A percentile compares a stretch with the other conserved stretches of the same genome.
phyloP scores from a whole-genome alignment of 2,329 filamentous ascomycete genomes.

The Sclerotiophoma versabilis region DNA sequence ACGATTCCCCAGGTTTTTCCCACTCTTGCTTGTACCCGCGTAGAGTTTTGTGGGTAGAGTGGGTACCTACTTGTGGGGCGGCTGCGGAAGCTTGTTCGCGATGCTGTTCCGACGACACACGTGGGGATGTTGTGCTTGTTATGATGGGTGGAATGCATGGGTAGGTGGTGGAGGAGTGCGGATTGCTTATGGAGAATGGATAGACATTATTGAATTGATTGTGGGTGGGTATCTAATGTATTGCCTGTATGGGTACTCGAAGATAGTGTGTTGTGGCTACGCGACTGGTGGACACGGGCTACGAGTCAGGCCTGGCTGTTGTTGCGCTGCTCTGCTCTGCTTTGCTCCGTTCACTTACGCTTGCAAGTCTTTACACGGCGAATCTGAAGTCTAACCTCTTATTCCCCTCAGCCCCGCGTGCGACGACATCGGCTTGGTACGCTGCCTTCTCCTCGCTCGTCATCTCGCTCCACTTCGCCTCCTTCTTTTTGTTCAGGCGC shows the following conservation, averaged over 20 bases:
- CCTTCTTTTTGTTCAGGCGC: slow-evolving; percentile 45
- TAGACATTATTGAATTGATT: not conserved
- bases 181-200: not conserved
- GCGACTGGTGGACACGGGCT: not conserved
- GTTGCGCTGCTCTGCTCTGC: too few species aligned
- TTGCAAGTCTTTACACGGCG: slow-evolving; percentile 22
- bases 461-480: slow-evolving; percentile 58
- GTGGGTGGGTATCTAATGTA: not conserved
- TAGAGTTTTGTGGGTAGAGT: not conserved
- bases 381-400: slow-evolving; percentile 52
- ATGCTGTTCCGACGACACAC: slow-evolving; percentile 3
- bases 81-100: not conserved
- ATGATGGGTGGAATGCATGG: not conserved
- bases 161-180: not conserved
- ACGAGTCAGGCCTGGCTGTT: too few species aligned
- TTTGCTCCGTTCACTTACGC: too few species aligned
- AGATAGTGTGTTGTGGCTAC: not conserved
- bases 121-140: not conserved
- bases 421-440: slow-evolving; percentile 54
- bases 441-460: slow-evolving; percentile 56
- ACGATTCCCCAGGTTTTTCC: slow-evolving; percentile 8
- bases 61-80: not conserved
- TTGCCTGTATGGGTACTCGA: not conserved
- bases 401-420: slow-evolving; percentile 46
- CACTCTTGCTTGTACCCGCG: not conserved